Evolutionary conservation across 2,329 filamentous ascomycete species (phyloP), one percentile per base, ranked within the genome.

Genomic region (Penicillium nordicum): DNA sequence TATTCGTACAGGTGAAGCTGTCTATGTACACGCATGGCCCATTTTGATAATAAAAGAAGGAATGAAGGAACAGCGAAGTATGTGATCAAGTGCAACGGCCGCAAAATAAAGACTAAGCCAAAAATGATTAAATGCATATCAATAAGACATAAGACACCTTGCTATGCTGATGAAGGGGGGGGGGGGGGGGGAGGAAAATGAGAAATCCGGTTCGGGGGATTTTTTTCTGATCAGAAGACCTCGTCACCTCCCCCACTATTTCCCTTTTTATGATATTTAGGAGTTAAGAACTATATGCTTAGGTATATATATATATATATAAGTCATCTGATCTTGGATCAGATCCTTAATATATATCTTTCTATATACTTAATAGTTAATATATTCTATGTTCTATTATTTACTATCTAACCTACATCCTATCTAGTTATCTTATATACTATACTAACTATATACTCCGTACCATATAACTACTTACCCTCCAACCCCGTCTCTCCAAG

Each of bases 211-310:
- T 64, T 64, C 63, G 57, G 56, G 51, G 55, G 59, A 64, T 69
- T 69, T 70, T 68, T 68, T 69, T 61, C 50, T 69, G 67, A 69
- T 69, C 67, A 69, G 67, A 65, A 65, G 68, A 69, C 67, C 67
- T 63, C 64, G 59, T 65, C 63, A 65, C 60, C 48, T 53, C 53
- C 59, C 62, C 62, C 62, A 62, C 62, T 63, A 53, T 57, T 38
- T 38, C 36, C 9, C n/a, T 38, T 21, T 38, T 38, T 6, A 32
- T 32, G 12, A 34, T 34, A 34, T 34, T 16, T 34, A 34, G 3
- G 32, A 16, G 14, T 3, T 16, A 34, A 4, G 30, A 32, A 32
- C 30, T 32, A 29, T 30, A 30, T 30, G 3, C 21, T 18, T 18
- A 18, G 3, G 3, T 3, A 21, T 21, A 21, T 21, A 21, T 21